phyloP scores from a whole-genome alignment of 805 yeast genomes.

The Candida maltosa region DNA sequence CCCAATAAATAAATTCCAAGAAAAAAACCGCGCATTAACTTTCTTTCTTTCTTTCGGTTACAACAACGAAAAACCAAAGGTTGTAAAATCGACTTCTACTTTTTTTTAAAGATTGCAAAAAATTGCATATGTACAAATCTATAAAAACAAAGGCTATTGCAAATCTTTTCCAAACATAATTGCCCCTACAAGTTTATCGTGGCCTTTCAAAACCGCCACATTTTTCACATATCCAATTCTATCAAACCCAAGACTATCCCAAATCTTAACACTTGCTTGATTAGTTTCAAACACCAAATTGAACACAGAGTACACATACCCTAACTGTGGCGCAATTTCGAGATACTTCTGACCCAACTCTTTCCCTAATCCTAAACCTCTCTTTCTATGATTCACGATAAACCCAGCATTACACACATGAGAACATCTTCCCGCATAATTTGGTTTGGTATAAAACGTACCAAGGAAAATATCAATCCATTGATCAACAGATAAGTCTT shows the following conservation, averaged over 20 bases:
- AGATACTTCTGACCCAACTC: slow-evolving; percentile 68
- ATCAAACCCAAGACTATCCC: slow-evolving; percentile 84
- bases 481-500: slow-evolving; percentile 31
- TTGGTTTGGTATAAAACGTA: slow-evolving; percentile 79
- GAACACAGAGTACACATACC: slow-evolving; percentile 80
- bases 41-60: too few species aligned
- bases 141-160: too few species aligned
- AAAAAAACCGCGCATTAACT: too few species aligned
- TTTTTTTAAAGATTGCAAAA: background rate
- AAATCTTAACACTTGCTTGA: slow-evolving; percentile 66
- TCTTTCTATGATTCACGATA: slow-evolving; percentile 52
- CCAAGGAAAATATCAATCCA: slow-evolving; percentile 61
- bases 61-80: too few species aligned
- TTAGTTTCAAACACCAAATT: slow-evolving; percentile 85
- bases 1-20: too few species aligned
- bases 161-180: slow-evolving; percentile 70
- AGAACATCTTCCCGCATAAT: slow-evolving; percentile 78
- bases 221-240: slow-evolving; percentile 70
- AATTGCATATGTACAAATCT: background rate
- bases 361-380: slow-evolving; percentile 71
- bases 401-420: slow-evolving; percentile 91
- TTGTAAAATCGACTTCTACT: too few species aligned
- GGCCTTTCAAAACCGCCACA: slow-evolving; percentile 72
- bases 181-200: slow-evolving; percentile 66
- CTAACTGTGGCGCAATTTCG: slow-evolving; percentile 70